phyloP scores from a whole-genome alignment of 306 rosid species.

The Casuarina equisetifolia region DNA sequence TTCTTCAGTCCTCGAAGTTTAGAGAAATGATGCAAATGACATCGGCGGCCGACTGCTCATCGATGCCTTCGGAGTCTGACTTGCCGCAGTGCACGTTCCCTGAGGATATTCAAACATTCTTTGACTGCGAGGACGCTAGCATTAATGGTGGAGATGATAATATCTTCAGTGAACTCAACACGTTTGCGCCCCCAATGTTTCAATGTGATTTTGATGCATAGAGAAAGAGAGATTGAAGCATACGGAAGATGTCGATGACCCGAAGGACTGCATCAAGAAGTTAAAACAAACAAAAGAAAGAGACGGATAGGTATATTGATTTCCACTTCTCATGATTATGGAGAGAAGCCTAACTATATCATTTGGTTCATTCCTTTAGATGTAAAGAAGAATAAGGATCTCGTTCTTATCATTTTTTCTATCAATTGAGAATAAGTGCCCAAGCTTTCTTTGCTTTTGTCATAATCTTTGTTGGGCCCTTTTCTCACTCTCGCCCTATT shows the following conservation, averaged over 20 bases:
- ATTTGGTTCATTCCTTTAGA: slow-evolving; percentile 27
- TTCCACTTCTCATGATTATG: background rate
- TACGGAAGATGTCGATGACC: slow-evolving; percentile 9
- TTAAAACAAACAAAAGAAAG: background rate
- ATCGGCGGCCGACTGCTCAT: slow-evolving; percentile 21
- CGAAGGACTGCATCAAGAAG: background rate
- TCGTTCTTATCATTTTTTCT: background rate
- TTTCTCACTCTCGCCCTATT: background rate
- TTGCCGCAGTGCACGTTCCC: slow-evolving; percentile 59
- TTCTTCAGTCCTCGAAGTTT: slow-evolving; percentile 57
- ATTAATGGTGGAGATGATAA: slow-evolving; percentile 52
- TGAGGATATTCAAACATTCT: slow-evolving; percentile 73
- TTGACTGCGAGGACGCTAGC: slow-evolving; percentile 49
- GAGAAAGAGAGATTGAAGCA: slow-evolving; percentile 1
- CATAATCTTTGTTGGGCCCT: background rate
- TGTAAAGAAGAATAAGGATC: slow-evolving; percentile 26
- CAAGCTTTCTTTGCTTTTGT: too few relatives aligned
- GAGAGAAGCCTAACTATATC: background rate
- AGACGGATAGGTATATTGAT: slow-evolving; percentile 1
- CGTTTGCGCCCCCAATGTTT: slow-evolving; percentile 55
- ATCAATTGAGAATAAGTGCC: slow-evolving; percentile 2
- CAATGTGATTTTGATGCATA: slow-evolving; percentile 62
- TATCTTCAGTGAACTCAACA: slow-evolving; percentile 62
- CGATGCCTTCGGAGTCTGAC: slow-evolving; percentile 31
- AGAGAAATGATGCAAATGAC: slow-evolving; percentile 61